These are phyloP conservation scores for Casuarina glauca DNA, from an alignment of 306 rosid genomes.

Conservation along the genomic window DNA sequence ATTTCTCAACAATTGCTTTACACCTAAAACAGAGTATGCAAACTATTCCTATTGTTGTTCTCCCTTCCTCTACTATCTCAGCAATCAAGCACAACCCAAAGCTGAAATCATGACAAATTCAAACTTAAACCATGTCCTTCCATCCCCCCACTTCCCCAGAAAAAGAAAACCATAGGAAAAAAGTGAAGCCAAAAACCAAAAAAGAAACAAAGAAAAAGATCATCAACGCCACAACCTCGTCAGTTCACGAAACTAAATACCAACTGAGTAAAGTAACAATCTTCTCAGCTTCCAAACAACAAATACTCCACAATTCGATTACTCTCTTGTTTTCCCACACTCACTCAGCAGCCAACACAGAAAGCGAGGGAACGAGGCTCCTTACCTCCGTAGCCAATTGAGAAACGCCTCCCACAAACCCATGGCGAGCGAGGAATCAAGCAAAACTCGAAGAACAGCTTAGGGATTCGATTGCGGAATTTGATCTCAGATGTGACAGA, in stretches of 20 bases:
- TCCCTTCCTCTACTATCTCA: background rate
- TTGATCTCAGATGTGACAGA: constrained; percentile 5
- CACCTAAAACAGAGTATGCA: background rate
- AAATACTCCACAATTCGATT: background rate
- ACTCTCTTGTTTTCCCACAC: background rate
- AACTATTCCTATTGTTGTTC: background rate
- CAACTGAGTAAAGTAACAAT: background rate
- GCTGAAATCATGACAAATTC: no score
- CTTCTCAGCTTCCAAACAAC: background rate
- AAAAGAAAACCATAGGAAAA: background rate
- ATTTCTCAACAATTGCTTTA: background rate
- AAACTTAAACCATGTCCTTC: no score
- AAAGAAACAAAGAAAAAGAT: background rate
- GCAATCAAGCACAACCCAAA: constrained; percentile 7
- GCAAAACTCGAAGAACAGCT: background rate
- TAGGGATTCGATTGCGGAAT: constrained; percentile 13
- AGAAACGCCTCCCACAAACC: constrained; percentile 66
- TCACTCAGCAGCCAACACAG: constrained; percentile 18
- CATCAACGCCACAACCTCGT: background rate
- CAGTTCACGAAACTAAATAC: no score
- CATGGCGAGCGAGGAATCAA: constrained; percentile 29
- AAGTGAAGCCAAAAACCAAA: background rate
- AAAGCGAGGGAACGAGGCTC: background rate
- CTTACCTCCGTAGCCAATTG: constrained; percentile 66
- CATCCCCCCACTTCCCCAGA: background rate